Evolutionary conservation across 805 yeast genomes (phyloP), one percentile per base, ranked within the genome.

Genomic region (Candida tallmaniae): DNA sequence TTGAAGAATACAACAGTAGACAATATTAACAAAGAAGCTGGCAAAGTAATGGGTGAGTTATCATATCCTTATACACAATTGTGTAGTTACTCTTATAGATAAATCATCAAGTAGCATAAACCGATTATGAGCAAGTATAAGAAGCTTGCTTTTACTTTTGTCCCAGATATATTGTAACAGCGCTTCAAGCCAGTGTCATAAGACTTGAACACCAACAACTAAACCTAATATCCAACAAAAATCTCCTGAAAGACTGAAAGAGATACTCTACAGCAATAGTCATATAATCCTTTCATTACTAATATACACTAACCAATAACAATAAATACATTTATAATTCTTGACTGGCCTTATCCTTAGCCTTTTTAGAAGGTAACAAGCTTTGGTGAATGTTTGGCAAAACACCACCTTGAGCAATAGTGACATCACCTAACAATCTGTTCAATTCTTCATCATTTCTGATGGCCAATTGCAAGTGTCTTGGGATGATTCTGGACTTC

Each of bases 331-430:
- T 31, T 67, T 68, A 77, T 67, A 76, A 74, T 67, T 76, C 82
- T 66, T 77, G 82, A 56, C 81, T 76, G 59, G 78, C 78, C 61
- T 74, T 74, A 44, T 72, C 68, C 60, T 76, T 76, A 34, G 73
- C 68, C 45, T 80, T 66, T 73, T 80, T 81, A 74, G 82, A 76
- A 66, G 90, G 89, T 54, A 89, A 80, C 67, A 89, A 81, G 74
- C 82, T 81, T 71, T 81, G 87, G 74, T 86, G 96, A 63, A 88
- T 85, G 81, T 87, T 86, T 74, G 97, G 97, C 69, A 89, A 78
- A 56, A 90, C 97, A 85, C 97, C 97, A 82, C 97, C 97, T 72
- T 88, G 95, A 51, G 97, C 96, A 58, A 89, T 90, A 48, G 96
- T 89, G 49, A 90, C 98, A 65, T 87, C 87, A 54, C 78, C 78